A percentile compares a stretch with the other conserved stretches of the same genome.
phyloP scores from a whole-genome alignment of 148 eudicot species.

The Linanthus parryae region DNA sequence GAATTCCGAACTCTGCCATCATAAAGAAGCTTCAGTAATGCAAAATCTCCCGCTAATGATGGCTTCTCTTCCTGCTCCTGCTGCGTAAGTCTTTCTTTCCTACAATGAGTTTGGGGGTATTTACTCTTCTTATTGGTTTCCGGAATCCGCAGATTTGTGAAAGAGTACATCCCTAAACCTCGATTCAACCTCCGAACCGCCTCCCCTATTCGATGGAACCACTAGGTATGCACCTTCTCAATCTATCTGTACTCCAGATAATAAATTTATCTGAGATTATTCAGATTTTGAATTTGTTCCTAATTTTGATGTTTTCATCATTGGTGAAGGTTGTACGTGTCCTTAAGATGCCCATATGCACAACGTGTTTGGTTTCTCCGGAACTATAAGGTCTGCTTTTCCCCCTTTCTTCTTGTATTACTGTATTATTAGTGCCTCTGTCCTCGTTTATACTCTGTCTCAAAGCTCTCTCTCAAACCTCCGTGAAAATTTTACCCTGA shows the following conservation, averaged over 20 bases:
- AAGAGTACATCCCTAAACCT: slow-evolving; percentile 10
- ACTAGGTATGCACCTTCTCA: slow-evolving; percentile 30
- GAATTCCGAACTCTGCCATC: too few species aligned
- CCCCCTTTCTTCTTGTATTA: background rate
- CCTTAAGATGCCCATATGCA: slow-evolving; percentile 54
- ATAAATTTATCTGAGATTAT: too few species aligned
- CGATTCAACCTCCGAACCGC: slow-evolving; percentile 56
- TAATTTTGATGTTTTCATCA: background rate
- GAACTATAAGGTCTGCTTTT: slow-evolving; percentile 45
- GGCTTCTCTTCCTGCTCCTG: too few species aligned
- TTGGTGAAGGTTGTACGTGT: slow-evolving; percentile 48
- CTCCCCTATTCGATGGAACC: slow-evolving; percentile 67
- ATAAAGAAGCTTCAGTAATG: too few species aligned
- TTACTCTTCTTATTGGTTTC: too few species aligned
- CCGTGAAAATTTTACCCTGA: too few species aligned
- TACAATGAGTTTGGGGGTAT: too few species aligned
- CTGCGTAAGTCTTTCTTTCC: too few species aligned
- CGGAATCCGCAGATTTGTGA: background rate
- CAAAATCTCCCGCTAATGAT: too few species aligned
- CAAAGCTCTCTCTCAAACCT: too few species aligned
- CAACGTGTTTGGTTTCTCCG: slow-evolving; percentile 72
- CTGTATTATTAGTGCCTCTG: too few species aligned
- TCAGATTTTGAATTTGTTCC: background rate
- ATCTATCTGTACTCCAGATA: background rate
- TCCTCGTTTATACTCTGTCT: too few species aligned